These are phyloP conservation scores for Ilex paraguariensis DNA, from an alignment of 305 asterid species.

Conservation along the genomic window DNA sequence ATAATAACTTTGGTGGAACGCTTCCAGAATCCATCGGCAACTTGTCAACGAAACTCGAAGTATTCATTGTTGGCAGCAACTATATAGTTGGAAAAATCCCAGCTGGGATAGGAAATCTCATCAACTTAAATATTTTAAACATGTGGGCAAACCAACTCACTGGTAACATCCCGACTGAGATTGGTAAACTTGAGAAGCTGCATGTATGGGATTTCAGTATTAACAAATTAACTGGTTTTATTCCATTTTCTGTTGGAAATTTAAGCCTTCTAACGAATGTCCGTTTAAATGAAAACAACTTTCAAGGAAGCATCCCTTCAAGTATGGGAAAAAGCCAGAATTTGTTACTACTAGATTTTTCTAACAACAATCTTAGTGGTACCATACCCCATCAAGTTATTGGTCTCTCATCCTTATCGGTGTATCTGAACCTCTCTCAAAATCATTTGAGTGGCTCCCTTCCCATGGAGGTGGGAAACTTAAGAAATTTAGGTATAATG, in stretches of 20 bases:
- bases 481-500: not conserved
- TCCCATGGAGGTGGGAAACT: not conserved
- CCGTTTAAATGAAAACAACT: not conserved
- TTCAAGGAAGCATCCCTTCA: conserved; percentile 1
- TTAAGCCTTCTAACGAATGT: not conserved
- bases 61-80: not conserved
- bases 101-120: not conserved
- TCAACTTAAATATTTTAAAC: not conserved
- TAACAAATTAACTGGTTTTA: not conserved
- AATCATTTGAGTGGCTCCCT: not conserved
- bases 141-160: not conserved
- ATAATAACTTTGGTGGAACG: conserved; percentile 1
- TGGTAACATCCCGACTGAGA: not conserved
- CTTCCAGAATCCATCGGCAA: not conserved
- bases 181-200: not conserved
- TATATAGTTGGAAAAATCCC: not conserved
- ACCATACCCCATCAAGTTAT: conserved; percentile 4
- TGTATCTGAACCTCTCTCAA: not conserved
- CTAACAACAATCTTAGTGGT: conserved; percentile 22
- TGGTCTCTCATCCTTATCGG: not conserved
- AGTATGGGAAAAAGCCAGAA: conserved; percentile 5
- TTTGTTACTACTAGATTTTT: conserved; percentile 12
- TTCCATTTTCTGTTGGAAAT: not conserved
- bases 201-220: not conserved
- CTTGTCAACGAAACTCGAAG: not conserved